phyloP scores from a whole-genome alignment of 768 basidiomycete species.

The Panus rudis region DNA sequence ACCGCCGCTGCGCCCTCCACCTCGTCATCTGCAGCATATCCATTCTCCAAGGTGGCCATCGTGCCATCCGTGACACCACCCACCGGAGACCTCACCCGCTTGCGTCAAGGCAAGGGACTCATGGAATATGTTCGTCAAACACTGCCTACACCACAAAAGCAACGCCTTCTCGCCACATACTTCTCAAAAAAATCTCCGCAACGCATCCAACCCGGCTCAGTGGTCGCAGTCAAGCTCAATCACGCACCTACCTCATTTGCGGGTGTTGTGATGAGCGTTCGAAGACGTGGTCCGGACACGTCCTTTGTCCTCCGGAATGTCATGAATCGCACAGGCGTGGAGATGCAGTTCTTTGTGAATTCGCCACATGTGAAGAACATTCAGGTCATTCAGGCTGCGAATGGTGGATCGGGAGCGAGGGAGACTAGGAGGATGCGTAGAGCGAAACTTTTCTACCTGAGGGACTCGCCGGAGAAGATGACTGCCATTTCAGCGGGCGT shows the following conservation, averaged over 20 bases:
- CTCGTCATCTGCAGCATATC: conserved; percentile 35
- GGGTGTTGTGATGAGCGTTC: conserved; percentile 79
- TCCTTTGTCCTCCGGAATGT: conserved; percentile 88
- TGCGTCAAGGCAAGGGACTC: conserved; percentile 66
- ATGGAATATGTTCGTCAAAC: conserved; percentile 68
- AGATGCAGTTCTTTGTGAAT: conserved; percentile 84
- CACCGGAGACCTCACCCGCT: no score
- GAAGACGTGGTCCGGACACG: conserved; percentile 79
- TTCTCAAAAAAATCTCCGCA: conserved; percentile 68
- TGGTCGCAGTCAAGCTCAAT: conserved; percentile 70
- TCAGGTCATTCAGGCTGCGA: conserved; percentile 62
- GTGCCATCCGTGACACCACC: conserved; percentile 37
- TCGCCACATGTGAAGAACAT: conserved; percentile 87
- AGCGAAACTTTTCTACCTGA: conserved; percentile 78
- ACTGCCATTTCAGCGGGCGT: conserved; percentile 54
- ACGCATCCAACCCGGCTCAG: conserved; percentile 76
- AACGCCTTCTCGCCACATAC: conserved; percentile 54
- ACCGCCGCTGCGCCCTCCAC: conserved; percentile 26
- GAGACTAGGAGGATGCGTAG: conserved; percentile 58
- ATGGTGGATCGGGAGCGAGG: conserved; percentile 23
- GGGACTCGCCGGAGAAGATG: conserved; percentile 84
- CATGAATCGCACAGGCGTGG: conserved; percentile 85
- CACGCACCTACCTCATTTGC: conserved; percentile 81
- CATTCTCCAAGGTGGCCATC: conserved; percentile 67
- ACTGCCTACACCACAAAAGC: conserved; percentile 62